These are phyloP conservation scores for Penicillium olsonii DNA, from an alignment of 2,329 filamentous ascomycete genomes.

Conservation along the genomic window DNA sequence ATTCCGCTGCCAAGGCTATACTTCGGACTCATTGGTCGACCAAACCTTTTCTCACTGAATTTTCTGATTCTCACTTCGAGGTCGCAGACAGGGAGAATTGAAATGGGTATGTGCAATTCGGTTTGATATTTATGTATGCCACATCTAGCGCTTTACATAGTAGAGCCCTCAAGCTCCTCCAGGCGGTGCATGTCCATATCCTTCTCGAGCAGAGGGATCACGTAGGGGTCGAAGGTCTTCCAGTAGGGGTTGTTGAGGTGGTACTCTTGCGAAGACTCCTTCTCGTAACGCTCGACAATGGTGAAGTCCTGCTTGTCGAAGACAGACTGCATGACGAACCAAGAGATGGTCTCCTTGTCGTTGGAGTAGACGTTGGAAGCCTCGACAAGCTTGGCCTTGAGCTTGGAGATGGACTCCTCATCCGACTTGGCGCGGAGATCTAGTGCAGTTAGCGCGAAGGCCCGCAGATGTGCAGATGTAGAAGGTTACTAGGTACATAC, in stretches of 20 bases:
- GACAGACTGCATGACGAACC: conserved; percentile 77
- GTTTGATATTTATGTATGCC: not conserved
- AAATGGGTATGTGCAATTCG: not conserved
- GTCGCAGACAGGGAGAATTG: not conserved
- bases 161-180: conserved; percentile 60
- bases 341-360: conserved; percentile 69
- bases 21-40: not conserved
- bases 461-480: not conserved
- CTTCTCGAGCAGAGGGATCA: conserved; percentile 66
- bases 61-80: not conserved
- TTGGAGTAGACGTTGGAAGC: conserved; percentile 71
- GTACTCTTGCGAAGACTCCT: conserved; percentile 62
- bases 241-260: conserved; percentile 71
- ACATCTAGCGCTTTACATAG: conserved; percentile 4
- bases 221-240: conserved; percentile 75
- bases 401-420: conserved; percentile 62
- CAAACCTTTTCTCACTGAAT: not conserved
- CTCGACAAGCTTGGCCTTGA: conserved; percentile 72
- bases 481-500: conserved; percentile 22
- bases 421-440: conserved; percentile 68
- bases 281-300: conserved; percentile 72
- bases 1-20: not conserved
- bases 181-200: conserved; percentile 69
- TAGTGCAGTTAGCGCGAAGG: conserved; percentile 2
- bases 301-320: conserved; percentile 70